Evolutionary conservation across 345 rosid genomes (phyloP).

Genomic region (Rhodomyrtus tomentosa): DNA sequence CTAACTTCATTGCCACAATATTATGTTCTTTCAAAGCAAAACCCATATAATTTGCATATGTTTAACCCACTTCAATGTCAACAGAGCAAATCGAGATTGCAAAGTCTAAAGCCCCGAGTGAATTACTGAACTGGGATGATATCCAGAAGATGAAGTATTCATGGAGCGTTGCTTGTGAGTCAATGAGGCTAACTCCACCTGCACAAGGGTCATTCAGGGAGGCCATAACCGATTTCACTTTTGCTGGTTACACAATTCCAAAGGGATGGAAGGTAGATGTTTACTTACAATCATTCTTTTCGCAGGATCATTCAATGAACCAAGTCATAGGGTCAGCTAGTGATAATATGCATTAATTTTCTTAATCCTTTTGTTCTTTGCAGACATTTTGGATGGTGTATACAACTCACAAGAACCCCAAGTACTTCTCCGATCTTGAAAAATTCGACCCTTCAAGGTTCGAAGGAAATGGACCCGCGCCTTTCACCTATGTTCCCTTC

Average conservation of each 20-base stretch:
- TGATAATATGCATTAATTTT: background rate
- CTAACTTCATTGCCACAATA: background rate
- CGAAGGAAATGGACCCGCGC: background rate
- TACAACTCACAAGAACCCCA: background rate
- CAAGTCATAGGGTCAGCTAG: background rate
- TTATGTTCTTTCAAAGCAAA: background rate
- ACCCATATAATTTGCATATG: background rate
- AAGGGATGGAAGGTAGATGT: background rate
- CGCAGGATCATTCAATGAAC: background rate
- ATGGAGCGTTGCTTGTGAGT: background rate
- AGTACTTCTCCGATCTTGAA: background rate
- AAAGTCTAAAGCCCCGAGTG: background rate
- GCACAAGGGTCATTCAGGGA: background rate
- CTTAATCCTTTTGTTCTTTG: background rate
- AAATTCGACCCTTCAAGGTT: background rate
- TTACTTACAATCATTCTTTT: background rate
- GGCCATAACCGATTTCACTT: background rate
- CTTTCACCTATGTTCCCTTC: background rate
- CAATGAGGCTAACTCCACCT: background rate
- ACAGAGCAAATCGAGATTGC: background rate
- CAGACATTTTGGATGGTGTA: background rate
- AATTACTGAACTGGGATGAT: background rate
- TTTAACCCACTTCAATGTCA: background rate
- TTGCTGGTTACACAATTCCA: background rate
- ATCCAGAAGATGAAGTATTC: background rate